Evolutionary conservation across 164 flowering plant genomes (phyloP), one percentile per base, ranked within the genome.

Genomic region (Paratinospora sagittata): DNA sequence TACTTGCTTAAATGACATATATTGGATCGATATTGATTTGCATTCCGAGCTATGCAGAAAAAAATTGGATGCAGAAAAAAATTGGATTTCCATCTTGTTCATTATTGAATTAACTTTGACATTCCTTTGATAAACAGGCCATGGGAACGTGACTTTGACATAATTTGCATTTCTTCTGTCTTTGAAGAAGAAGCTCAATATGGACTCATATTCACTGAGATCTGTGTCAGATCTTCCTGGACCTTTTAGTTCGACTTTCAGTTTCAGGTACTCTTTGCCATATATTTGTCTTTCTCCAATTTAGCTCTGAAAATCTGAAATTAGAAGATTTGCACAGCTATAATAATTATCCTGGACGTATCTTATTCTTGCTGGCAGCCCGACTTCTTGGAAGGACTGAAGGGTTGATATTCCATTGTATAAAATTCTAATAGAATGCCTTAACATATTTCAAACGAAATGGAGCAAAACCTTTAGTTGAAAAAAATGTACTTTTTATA

Each of bases 171-270:
- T 68, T 75, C 23, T 41, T 47, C 27, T 57, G 64, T 41, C 61
- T 41, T 43, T 23, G 67, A 69, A 63, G 72, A 69, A 78, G 60
- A 70, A 79, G 73, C 39, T 66, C 75, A 17, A 45, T 27, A 84
- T 86, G 92, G 97, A 95, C 80, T 77, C 90, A 7, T 86, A 88
- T 70, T 72, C 86, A 13, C 79, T 91, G 37, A 90, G 82, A 74
- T 90, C 97, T 21, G 90, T 92, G 33, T 80, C 73, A 11, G 97
- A 95, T 77, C 77, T 95, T 76, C 97, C 98, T 3, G 79, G 78
- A 68, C 87, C 86, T 72, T 92, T 90, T 67, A 90, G 87, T 10
- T 85, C 98, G 10, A 74, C 84, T 65, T 95, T 92, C 78, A 85
- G 79, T 73, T 95, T 92, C 94, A 95, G 97, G 98, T 92, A 80